phyloP scores from a whole-genome alignment of 2,329 filamentous ascomycete species.

The Xylariaceae sp. region DNA sequence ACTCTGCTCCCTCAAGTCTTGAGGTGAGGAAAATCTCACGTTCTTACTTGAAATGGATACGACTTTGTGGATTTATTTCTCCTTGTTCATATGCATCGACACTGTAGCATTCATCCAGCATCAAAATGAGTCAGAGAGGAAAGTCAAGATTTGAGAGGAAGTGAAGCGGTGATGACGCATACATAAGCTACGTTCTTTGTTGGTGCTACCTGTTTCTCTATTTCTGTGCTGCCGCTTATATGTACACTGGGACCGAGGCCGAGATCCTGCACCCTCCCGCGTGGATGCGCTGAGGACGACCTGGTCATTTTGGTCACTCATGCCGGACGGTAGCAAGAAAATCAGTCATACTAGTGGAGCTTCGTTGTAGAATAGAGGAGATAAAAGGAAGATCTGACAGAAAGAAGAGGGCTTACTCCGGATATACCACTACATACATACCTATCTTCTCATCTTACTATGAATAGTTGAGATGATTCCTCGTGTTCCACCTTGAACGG shows the following conservation, averaged over 20 bases:
- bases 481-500: too few species aligned
- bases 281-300: too few species aligned
- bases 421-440: not conserved
- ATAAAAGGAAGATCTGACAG: not conserved
- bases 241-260: not conserved
- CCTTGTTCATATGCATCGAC: constrained; percentile 9
- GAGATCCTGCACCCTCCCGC: not conserved
- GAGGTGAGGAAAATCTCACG: constrained; percentile 3
- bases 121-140: constrained; percentile 1
- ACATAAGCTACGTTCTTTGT: not conserved
- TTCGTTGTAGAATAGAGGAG: not conserved
- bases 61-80: constrained; percentile 4
- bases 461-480: too few species aligned
- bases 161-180: not conserved
- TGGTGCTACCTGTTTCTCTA: not conserved
- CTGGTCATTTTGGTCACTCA: too few species aligned
- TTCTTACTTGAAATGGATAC: not conserved
- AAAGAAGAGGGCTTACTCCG: too few species aligned
- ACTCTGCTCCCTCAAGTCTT: not conserved
- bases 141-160: not conserved
- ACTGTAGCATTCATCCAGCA: not conserved
- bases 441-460: not conserved
- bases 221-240: not conserved
- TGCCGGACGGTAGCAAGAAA: too few species aligned
- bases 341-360: not conserved